Base-by-base conservation (phyloP, 2,329 filamentous ascomycete species). In the Lachnellula hyalina region DNA sequence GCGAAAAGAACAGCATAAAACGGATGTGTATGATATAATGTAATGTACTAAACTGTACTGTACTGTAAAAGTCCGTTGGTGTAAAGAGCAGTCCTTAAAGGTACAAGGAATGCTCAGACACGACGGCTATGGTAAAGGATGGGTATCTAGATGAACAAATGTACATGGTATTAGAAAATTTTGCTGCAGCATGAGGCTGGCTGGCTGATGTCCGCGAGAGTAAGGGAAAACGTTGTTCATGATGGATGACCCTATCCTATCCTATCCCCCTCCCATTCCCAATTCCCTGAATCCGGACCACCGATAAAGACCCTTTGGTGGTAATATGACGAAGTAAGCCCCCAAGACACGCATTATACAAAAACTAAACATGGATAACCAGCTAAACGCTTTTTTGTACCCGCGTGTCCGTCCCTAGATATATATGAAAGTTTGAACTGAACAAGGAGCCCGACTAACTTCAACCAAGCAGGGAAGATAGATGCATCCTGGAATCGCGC, bases 401-500 rank as follows among this genome's bases (percentile, higher is more conserved):
- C 32, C 28, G 36, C 36, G 7, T 17, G 11, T n/a, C 42, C 34
- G 9, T 25, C 34, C 46, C 25, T 38, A 47, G 34, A 47, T 17
- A 47, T 51, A 28, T 34, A 46, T 40, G 17, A 45, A 34, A 45
- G 23, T n/a, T 35, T 46, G n/a, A 17, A 25, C n/a, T n/a, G 11
- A 28, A 28, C 34, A 23, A 40, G 25, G 19, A 32, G 28, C 9
- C 8, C 28, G 2, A 9, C 28, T 11, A 4, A 9, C 32, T 35
- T 64, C 53, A 67, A 47, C 54, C 65, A 2, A 69, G 51, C 5
- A 70, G 51, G 2, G 60, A 63, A 19, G 67, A 68, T 21, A 70
- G 63, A 54, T 64, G 55, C 68, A 70, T 70, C 41, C 68, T 61
- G 8, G 64, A 61, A 52, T 70, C 68, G 8, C 65, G 60, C 42